phyloP scores from a whole-genome alignment of 163 green algal species.

The Chlamydomonas reinhardtii region DNA sequence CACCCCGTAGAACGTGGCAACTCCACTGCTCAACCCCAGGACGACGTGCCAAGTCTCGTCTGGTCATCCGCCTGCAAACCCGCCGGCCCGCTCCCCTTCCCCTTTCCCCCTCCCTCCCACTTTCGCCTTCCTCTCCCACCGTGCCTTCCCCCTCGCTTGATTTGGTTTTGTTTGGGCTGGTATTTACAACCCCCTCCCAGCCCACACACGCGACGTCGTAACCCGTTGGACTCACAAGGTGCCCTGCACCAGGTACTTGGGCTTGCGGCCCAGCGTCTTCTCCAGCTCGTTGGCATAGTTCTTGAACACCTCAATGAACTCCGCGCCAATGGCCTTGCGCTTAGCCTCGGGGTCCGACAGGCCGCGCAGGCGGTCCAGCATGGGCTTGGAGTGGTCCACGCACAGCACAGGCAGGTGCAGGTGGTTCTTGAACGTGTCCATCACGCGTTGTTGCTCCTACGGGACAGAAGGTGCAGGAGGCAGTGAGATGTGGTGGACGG shows the following conservation, averaged over 20 bases:
- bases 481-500: too few species aligned
- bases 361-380: conserved; percentile 88
- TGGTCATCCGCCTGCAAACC: too few species aligned
- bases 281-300: conserved; percentile 86
- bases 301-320: conserved; percentile 96
- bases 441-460: conserved; percentile 95
- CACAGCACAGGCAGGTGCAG: conserved; percentile 97
- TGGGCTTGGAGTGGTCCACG: conserved; percentile 88
- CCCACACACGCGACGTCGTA: too few species aligned
- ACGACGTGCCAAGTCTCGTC: too few species aligned
- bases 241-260: conserved; percentile 94
- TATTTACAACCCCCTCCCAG: background rate
- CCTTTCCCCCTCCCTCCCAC: too few species aligned
- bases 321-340: conserved; percentile 95
- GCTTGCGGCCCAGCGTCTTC: conserved; percentile 80
- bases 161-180: too few species aligned
- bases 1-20: too few species aligned
- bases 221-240: conserved; percentile 47
- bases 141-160: too few species aligned
- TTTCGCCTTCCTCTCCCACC: too few species aligned
- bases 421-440: conserved; percentile 96
- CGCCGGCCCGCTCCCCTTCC: too few species aligned
- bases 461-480: background rate
- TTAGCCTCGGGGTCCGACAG: conserved; percentile 96
- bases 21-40: too few species aligned